These are phyloP conservation scores for Pseudozyma pruni DNA, from an alignment of 1,284 basidiomycete genomes.

Conservation along the genomic window DNA sequence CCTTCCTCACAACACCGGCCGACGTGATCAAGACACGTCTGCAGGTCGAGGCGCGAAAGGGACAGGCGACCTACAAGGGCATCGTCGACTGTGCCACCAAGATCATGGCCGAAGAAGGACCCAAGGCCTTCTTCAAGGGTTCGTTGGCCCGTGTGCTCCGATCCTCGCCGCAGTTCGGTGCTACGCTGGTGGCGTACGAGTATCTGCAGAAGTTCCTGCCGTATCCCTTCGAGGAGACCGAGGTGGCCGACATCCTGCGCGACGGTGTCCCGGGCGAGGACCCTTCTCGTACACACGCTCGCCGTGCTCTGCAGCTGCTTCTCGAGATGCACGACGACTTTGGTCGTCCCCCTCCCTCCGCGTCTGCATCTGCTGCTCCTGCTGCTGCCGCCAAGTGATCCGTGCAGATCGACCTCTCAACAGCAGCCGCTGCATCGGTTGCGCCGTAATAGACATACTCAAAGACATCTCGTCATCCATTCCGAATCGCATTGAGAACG, in stretches of 20 bases:
- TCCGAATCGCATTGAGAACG: no score
- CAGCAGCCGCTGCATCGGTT: background rate
- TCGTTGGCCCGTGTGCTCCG: constrained; percentile 89
- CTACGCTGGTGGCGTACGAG: constrained; percentile 89
- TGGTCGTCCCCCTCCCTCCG: constrained; percentile 42
- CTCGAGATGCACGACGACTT: constrained; percentile 59
- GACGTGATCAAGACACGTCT: constrained; percentile 99
- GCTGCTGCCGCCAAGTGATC: constrained; percentile 23
- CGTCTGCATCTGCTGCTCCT: constrained; percentile 3
- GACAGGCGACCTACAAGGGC: constrained; percentile 92
- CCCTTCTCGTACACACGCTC: constrained; percentile 47
- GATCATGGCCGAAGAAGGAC: constrained; percentile 85
- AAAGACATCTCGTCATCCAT: background rate
- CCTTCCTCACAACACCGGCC: constrained; percentile 70
- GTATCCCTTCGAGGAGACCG: constrained; percentile 44
- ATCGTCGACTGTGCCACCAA: constrained; percentile 87
- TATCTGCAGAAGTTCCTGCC: constrained; percentile 71
- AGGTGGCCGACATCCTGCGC: constrained; percentile 42
- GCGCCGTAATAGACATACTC: constrained; percentile 11
- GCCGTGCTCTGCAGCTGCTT: constrained; percentile 52
- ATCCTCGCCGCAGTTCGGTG: constrained; percentile 79
- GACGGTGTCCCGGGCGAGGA: constrained; percentile 47
- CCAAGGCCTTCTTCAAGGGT: constrained; percentile 92
- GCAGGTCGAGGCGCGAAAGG: constrained; percentile 93
- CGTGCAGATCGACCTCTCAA: no score